Evolutionary conservation across 163 green algal genomes (phyloP).

Genomic region (Chloromonas sp.): DNA sequence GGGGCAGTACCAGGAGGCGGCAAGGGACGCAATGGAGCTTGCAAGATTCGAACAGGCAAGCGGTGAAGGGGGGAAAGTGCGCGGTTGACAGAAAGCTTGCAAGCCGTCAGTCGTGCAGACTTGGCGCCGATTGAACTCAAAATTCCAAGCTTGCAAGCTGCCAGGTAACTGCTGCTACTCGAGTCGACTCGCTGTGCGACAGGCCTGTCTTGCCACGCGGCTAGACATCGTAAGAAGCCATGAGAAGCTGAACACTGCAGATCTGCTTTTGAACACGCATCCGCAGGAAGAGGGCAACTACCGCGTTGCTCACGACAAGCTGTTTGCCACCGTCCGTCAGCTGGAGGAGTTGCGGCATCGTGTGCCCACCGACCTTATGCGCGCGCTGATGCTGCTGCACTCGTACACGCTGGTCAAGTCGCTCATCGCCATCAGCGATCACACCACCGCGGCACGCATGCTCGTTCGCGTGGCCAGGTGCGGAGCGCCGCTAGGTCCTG

Average conservation of each 20-base stretch:
- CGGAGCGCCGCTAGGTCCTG: constrained; percentile 25
- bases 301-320: constrained; percentile 64
- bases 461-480: constrained; percentile 62
- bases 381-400: constrained; percentile 66
- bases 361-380: constrained; percentile 43
- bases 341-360: constrained; percentile 36
- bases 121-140: too few relatives aligned
- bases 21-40: constrained; percentile 41
- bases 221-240: too few relatives aligned
- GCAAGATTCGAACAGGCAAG: constrained; percentile 48
- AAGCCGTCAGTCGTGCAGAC: too few relatives aligned
- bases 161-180: too few relatives aligned
- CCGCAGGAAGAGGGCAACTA: constrained; percentile 71
- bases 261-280: too few relatives aligned
- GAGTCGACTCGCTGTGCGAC: too few relatives aligned
- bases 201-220: too few relatives aligned
- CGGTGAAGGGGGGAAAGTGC: not conserved
- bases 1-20: constrained; percentile 45
- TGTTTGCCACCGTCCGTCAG: constrained; percentile 53
- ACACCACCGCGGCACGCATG: constrained; percentile 66
- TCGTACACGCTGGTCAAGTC: constrained; percentile 72
- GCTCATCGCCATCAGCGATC: constrained; percentile 60
- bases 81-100: too few relatives aligned
- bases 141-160: too few relatives aligned
- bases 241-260: too few relatives aligned